Evolutionary conservation across 768 basidiomycete genomes (phyloP).

Genomic region (Tylopilus rubrobrunneus): DNA sequence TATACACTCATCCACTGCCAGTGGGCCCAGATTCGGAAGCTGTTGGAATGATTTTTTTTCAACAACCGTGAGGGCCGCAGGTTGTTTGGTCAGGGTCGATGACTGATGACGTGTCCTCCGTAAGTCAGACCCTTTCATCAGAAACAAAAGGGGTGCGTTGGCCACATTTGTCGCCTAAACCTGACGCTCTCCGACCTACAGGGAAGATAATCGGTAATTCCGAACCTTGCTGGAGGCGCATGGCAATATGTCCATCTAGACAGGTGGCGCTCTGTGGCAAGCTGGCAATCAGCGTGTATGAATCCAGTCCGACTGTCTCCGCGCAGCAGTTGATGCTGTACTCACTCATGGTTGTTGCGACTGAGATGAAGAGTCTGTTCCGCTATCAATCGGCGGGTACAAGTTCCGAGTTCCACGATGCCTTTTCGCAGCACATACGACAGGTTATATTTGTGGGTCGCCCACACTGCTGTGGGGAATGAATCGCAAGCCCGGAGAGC

Average conservation of each 20-base stretch:
- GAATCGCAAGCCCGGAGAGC: not conserved
- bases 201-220: slow-evolving; percentile 11
- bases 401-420: slow-evolving; percentile 22
- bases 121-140: not conserved
- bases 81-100: slow-evolving; percentile 7
- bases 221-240: slow-evolving; percentile 20
- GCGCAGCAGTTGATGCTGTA: not conserved
- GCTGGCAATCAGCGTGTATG: slow-evolving; percentile 18
- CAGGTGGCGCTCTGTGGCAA: slow-evolving; percentile 17
- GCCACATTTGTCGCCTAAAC: slow-evolving; percentile 16
- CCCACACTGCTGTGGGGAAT: slow-evolving; percentile 16
- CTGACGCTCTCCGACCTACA: slow-evolving; percentile 8
- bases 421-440: slow-evolving; percentile 16
- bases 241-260: slow-evolving; percentile 13
- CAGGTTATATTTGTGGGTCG: slow-evolving; percentile 14
- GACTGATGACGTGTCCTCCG: not conserved
- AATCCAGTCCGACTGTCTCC: slow-evolving; percentile 5
- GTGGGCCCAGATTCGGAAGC: not conserved
- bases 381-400: slow-evolving; percentile 8
- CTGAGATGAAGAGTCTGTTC: slow-evolving; percentile 20
- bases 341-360: not conserved
- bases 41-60: not conserved
- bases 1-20: slow-evolving; percentile 11
- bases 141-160: slow-evolving; percentile 11
- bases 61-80: too few species aligned